Evolutionary conservation across 306 rosid species (phyloP), one percentile per base, ranked within the genome.

Genomic region (Quercus bicolor): DNA sequence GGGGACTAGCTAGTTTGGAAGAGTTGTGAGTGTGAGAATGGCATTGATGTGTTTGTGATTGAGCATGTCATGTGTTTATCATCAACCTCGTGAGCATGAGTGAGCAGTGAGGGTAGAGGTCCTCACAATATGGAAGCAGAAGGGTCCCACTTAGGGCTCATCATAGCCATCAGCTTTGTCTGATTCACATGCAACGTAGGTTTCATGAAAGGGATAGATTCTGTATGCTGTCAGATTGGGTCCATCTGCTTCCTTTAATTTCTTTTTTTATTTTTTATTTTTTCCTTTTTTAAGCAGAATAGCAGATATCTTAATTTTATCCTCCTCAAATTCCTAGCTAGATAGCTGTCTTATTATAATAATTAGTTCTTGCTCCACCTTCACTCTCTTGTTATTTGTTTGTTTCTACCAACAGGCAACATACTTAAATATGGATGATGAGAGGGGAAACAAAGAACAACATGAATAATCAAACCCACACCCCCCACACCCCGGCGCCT

Each of bases 161-260:
- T 78, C 80, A 69, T 75, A 37, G 84, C 77, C 90, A 45, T 75
- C 87, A 66, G 6, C 33, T 84, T 90, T 92, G 94, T 87, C 89
- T 66, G 26, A 75, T 82, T 66, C 74, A 64, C 61, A 88, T 18
- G 92, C 87, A 54, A 82, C 2, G 92, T 84, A 52, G 78, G 88
- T 79, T 74, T 89, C 92, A 83, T 21, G 83, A 84, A 64, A 83
- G 88, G 9, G 85, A 80, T 37, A 80, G 83, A 75, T 66, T 79
- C 70, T 19, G 52, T 21, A 26, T 53, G 51, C 64, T 61, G 70
- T 64, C 84, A 76, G 60, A 11, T 68, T 52, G 83, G 79, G 72
- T 78, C 96, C 86, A 65, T 73, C 81, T 62, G 70, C 70, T 79
- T 76, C 78, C 81, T 71, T 80, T 71, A 65, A 64, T 81, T 24